Percentiles rank a stretch among this genome's conserved stretches.
Evolutionary conservation across 2,329 filamentous ascomycete genomes (phyloP).

Genomic region (Hymenoscyphus infarciens): DNA sequence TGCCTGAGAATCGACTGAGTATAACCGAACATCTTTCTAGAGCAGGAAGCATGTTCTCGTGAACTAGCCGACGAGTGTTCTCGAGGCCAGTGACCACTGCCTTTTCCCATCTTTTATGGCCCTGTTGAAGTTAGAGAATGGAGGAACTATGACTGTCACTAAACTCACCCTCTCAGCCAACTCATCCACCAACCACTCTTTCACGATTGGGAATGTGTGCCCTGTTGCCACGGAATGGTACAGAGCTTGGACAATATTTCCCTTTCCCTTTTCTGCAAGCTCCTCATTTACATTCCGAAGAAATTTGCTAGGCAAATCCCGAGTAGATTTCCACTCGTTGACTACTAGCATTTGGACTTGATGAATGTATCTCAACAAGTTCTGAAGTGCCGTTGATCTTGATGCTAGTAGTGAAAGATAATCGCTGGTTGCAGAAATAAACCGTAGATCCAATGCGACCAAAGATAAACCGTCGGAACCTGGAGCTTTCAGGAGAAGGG

Average conservation of each 20-base stretch:
- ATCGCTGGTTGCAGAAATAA: conserved; percentile 72
- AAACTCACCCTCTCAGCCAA: conserved; percentile 68
- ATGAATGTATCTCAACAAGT: conserved; percentile 77
- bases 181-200: conserved; percentile 85
- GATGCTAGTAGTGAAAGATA: conserved; percentile 81
- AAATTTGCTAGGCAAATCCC: conserved; percentile 76
- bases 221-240: conserved; percentile 85
- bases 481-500: conserved; percentile 57
- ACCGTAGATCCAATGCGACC: conserved; percentile 79
- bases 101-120: conserved; percentile 94
- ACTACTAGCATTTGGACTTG: conserved; percentile 77
- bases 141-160: neutral
- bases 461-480: conserved; percentile 50
- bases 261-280: conserved; percentile 60
- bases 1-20: conserved; percentile 75
- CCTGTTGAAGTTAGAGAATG: conserved; percentile 46
- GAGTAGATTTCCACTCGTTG: conserved; percentile 77
- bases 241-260: conserved; percentile 68
- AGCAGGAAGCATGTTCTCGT: conserved; percentile 85
- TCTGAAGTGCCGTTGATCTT: conserved; percentile 84
- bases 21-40: conserved; percentile 80
- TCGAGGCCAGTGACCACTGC: conserved; percentile 75
- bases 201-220: conserved; percentile 68
- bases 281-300: conserved; percentile 74
- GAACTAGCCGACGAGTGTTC: conserved; percentile 70